Conservation (phyloP, 768 basidiomycete species). For the Suillus spraguei region DNA sequence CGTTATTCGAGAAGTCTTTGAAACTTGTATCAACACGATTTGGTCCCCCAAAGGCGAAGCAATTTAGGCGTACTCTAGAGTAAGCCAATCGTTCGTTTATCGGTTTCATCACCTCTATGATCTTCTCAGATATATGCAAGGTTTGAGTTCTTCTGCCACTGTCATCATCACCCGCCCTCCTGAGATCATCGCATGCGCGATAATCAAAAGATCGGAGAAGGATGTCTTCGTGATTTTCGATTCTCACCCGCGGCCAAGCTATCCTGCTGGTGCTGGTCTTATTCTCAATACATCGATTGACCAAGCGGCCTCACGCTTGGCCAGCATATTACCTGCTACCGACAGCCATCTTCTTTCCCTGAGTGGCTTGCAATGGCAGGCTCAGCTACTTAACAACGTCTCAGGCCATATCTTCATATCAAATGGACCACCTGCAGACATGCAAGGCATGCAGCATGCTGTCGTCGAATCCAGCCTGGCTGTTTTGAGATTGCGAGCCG, state of each 20-base stretch:
- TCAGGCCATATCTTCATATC: conserved; percentile 60
- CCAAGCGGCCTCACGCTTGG: conserved; percentile 45
- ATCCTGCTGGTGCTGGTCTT: conserved; percentile 63
- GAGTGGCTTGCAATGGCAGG: conserved; percentile 59
- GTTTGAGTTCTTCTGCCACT: conserved; percentile 31
- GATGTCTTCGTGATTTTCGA: conserved; percentile 63
- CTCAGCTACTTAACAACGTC: conserved; percentile 60
- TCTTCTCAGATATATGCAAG: conserved; percentile 29
- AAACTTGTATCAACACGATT: conserved; percentile 38
- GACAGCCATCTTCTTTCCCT: conserved; percentile 48
- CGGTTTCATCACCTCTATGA: neutral
- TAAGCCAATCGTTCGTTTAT: conserved; percentile 12
- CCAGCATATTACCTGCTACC: conserved; percentile 45
- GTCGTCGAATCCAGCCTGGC: conserved; percentile 53
- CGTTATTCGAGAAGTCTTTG: conserved; percentile 49
- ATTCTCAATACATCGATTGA: conserved; percentile 52
- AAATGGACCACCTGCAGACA: conserved; percentile 22
- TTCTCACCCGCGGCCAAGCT: conserved; percentile 62
- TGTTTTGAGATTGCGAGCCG: conserved; percentile 45
- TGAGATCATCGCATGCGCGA: conserved; percentile 62
- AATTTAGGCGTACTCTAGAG: conserved; percentile 38
- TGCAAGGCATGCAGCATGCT: conserved; percentile 31
- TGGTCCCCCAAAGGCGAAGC: conserved; percentile 37
- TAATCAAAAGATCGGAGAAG: conserved; percentile 22
- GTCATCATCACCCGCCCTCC: conserved; percentile 70